Conservation (phyloP, 805 yeast genomes). For the Wickerhamiella musiphila region DNA sequence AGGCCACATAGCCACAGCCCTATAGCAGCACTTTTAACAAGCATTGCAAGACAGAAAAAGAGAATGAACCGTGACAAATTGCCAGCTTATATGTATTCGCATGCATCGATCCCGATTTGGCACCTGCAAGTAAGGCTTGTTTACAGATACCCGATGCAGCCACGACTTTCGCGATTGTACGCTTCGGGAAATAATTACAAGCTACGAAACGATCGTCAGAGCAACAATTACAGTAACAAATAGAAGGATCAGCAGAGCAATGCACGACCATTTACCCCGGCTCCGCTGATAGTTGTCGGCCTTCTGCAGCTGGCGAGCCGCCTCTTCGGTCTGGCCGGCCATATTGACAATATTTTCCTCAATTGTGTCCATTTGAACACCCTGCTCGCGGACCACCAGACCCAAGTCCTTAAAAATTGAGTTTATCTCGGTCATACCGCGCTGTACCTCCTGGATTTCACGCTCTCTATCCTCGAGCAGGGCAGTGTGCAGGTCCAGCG, state of each 20-base stretch:
- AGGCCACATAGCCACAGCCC: too few species aligned
- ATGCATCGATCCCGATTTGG: too few species aligned
- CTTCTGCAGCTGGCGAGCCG: slow-evolving; percentile 48
- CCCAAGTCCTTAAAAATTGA: slow-evolving; percentile 71
- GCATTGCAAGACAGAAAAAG: too few species aligned
- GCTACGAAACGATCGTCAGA: slow-evolving; percentile 6
- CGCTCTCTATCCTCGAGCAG: slow-evolving; percentile 51
- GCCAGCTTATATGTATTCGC: too few species aligned
- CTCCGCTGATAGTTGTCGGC: slow-evolving; percentile 62
- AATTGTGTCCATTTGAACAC: slow-evolving; percentile 64
- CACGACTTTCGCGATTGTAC: too few species aligned
- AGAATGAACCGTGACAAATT: too few species aligned
- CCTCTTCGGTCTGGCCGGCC: slow-evolving; percentile 48
- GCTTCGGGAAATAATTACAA: too few species aligned
- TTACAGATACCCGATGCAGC: too few species aligned
- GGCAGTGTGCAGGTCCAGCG: slow-evolving; percentile 17
- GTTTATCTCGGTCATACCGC: slow-evolving; percentile 72
- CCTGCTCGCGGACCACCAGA: slow-evolving; percentile 65
- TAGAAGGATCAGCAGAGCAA: slow-evolving; percentile 41
- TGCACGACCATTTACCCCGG: slow-evolving; percentile 59
- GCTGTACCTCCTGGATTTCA: slow-evolving; percentile 54
- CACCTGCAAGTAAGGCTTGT: too few species aligned
- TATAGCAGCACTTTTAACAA: too few species aligned
- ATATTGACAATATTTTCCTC: slow-evolving; percentile 60
- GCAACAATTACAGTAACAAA: slow-evolving; percentile 38